Evolutionary conservation across 2,329 filamentous ascomycete species (phyloP).

Genomic region (Aspergillus arachidicola): DNA sequence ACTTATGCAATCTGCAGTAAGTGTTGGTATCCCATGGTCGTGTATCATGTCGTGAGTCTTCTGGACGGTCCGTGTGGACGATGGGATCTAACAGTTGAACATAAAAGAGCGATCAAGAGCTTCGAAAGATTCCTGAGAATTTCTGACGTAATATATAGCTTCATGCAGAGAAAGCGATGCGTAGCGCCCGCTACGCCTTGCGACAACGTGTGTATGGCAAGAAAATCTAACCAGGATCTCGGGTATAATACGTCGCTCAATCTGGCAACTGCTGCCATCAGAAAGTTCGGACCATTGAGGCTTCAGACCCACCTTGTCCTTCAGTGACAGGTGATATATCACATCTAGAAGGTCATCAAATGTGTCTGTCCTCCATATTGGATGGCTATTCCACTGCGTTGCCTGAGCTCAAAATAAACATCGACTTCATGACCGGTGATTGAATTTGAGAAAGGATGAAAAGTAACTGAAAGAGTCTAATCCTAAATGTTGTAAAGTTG

Average conservation of each 20-base stretch:
- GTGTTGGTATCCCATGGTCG: no score
- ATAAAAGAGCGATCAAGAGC: no score
- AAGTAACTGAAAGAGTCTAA: background rate
- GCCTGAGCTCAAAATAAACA: background rate
- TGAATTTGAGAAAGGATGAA: background rate
- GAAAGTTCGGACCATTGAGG: background rate
- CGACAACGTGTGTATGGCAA: background rate
- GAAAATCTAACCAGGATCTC: background rate
- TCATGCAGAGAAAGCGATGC: background rate
- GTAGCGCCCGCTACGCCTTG: background rate
- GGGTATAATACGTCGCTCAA: background rate
- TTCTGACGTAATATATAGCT: background rate
- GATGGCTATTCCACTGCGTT: background rate
- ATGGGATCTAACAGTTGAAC: no score
- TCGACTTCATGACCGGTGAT: background rate
- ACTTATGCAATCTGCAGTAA: no score
- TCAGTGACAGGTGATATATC: background rate
- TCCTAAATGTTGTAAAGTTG: background rate
- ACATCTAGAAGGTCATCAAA: background rate
- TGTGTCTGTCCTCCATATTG: background rate
- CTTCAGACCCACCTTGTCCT: background rate
- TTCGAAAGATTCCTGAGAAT: no score
- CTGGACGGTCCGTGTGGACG: no score
- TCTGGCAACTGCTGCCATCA: background rate
- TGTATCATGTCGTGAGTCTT: no score